A percentile compares a stretch with the other conserved stretches of the same genome.
These are phyloP conservation scores for Tephrocybe sp. DNA, from an alignment of 768 basidiomycete species.

Conservation along the genomic window DNA sequence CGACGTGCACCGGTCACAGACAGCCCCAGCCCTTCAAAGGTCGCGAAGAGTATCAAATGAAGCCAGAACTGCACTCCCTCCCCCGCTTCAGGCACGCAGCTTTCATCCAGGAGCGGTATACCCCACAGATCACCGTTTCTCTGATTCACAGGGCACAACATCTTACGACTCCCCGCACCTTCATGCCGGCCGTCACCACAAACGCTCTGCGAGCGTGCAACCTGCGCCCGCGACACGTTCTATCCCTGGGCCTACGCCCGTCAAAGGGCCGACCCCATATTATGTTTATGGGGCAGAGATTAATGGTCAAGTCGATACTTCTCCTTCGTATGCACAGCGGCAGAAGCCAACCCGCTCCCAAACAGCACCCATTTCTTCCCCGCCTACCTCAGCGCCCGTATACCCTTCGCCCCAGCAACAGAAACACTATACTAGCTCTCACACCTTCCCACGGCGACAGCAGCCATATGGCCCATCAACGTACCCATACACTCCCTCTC, in stretches of 20 bases:
- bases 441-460: neutral
- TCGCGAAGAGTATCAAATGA: constrained; percentile 13
- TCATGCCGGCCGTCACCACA: neutral
- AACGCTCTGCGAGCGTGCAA: neutral
- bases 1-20: neutral
- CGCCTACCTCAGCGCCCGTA: neutral
- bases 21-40: neutral
- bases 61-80: neutral
- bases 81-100: neutral
- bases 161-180: neutral
- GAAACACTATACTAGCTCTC: neutral
- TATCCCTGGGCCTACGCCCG: neutral
- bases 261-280: neutral
- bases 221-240: neutral
- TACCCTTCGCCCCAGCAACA: neutral
- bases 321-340: neutral
- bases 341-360: neutral
- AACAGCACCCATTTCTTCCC: neutral
- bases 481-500: neutral
- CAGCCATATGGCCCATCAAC: neutral
- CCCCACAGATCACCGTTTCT: constrained; percentile 1
- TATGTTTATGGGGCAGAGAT: neutral
- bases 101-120: neutral
- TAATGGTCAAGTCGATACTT: neutral
- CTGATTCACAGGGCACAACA: constrained; percentile 6